Evolutionary conservation across 495 filamentous ascomycete species (phyloP).

Genomic region (Aspergillus cavernicola): DNA sequence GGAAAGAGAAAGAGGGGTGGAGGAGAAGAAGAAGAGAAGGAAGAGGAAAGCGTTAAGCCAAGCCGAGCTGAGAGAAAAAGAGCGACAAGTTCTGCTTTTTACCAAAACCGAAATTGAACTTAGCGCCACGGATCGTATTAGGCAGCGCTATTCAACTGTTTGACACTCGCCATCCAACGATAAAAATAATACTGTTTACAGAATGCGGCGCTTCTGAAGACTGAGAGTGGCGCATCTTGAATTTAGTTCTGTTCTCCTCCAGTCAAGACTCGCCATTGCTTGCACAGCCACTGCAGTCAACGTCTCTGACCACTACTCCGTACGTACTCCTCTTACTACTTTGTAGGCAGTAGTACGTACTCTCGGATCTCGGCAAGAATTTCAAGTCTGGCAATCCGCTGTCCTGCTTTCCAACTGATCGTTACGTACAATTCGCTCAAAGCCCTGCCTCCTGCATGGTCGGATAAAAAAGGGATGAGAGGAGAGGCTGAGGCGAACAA

Average conservation of each 20-base stretch:
- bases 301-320: background rate
- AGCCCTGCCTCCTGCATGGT: conserved; percentile 10
- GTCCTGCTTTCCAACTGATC: conserved; percentile 14
- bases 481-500: conserved; percentile 1
- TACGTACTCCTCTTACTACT: too few species aligned
- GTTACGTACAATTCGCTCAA: conserved; percentile 20
- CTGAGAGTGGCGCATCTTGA: background rate
- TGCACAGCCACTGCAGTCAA: conserved; percentile 14
- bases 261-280: background rate
- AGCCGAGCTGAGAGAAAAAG: too few species aligned
- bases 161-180: background rate
- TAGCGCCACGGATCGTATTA: conserved; percentile 14
- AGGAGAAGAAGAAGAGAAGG: background rate
- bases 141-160: conserved; percentile 13
- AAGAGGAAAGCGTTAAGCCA: background rate
- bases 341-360: too few species aligned
- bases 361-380: too few species aligned
- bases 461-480: conserved; percentile 1
- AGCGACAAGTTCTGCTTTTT: too few species aligned
- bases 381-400: background rate
- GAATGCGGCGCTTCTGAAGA: conserved; percentile 3
- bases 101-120: too few species aligned
- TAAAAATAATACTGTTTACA: background rate
- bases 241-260: background rate
- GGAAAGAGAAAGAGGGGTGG: background rate